phyloP scores from a whole-genome alignment of 345 rosid species.

The Stellera chamaejasme region DNA sequence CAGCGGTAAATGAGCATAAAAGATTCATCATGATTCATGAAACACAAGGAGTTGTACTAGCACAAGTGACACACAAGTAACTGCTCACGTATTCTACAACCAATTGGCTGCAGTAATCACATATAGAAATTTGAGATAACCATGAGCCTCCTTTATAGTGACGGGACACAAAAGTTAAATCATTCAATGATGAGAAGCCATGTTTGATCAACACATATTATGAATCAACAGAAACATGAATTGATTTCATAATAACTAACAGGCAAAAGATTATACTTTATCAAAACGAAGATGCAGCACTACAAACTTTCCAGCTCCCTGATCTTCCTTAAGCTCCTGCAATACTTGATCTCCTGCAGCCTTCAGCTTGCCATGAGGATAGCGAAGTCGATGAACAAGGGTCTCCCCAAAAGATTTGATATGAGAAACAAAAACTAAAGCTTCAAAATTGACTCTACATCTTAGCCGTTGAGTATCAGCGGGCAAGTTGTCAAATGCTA shows the following conservation, averaged over 20 bases:
- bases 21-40: too few relatives aligned
- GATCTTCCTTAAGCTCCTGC: conserved; percentile 26
- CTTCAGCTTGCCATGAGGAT: conserved; percentile 29
- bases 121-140: too few relatives aligned
- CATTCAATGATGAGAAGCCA: neutral
- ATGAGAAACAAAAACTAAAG: conserved; percentile 58
- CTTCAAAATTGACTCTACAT: conserved; percentile 94
- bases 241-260: conserved; percentile 1
- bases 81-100: too few relatives aligned
- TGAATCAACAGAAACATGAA: conserved; percentile 2
- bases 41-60: too few relatives aligned
- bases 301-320: conserved; percentile 57
- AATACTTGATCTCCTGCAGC: conserved; percentile 25
- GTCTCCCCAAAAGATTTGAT: conserved; percentile 52
- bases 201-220: conserved; percentile 4
- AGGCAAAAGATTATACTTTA: conserved; percentile 41
- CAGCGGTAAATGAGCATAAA: too few relatives aligned
- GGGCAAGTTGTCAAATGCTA: conserved; percentile 79
- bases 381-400: conserved; percentile 57
- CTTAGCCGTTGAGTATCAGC: conserved; percentile 62
- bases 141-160: too few relatives aligned
- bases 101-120: too few relatives aligned
- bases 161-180: neutral
- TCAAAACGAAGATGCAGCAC: conserved; percentile 97
- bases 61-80: too few relatives aligned